Percentiles rank a stretch among this genome's conserved stretches.
Conservation (phyloP, 768 basidiomycete genomes). For the Trametopsis cervina region DNA sequence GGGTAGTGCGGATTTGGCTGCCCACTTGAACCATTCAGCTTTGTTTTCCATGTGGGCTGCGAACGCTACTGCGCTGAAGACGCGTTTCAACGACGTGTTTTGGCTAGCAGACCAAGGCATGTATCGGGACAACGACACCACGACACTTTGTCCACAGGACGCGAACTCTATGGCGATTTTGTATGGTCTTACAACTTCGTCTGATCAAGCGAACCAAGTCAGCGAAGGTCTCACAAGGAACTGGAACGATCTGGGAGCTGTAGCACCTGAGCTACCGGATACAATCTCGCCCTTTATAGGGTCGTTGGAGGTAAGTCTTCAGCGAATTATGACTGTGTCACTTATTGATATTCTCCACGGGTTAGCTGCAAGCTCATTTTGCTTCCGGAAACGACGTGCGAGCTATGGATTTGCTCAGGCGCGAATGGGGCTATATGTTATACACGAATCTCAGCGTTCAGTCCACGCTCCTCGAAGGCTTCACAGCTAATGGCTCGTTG, state of each 20-base stretch:
- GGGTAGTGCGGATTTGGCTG: slow-evolving; percentile 40
- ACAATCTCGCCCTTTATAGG: slow-evolving; percentile 55
- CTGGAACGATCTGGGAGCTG: slow-evolving; percentile 46
- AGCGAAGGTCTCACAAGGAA: slow-evolving; percentile 42
- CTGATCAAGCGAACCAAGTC: slow-evolving; percentile 32
- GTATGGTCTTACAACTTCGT: slow-evolving; percentile 40
- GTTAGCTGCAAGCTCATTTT: slow-evolving; percentile 53
- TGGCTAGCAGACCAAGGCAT: slow-evolving; percentile 42
- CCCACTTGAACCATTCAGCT: slow-evolving; percentile 27
- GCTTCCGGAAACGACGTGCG: slow-evolving; percentile 41
- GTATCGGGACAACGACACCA: slow-evolving; percentile 50
- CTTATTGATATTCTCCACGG: not conserved
- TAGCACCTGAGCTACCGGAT: slow-evolving; percentile 50
- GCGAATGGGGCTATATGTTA: slow-evolving; percentile 58
- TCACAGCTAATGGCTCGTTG: slow-evolving; percentile 50
- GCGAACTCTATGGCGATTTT: slow-evolving; percentile 51
- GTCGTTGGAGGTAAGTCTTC: slow-evolving; percentile 43
- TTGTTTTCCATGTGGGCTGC: slow-evolving; percentile 32
- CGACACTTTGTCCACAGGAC: slow-evolving; percentile 48
- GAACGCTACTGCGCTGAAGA: slow-evolving; percentile 44
- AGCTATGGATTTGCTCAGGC: slow-evolving; percentile 45
- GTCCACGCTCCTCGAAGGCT: slow-evolving; percentile 52
- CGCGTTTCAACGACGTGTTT: slow-evolving; percentile 42
- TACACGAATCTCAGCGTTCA: slow-evolving; percentile 48
- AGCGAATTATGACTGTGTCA: not conserved